Conservation (phyloP, 768 basidiomycete species). For the Pisolithus microcarpus region DNA sequence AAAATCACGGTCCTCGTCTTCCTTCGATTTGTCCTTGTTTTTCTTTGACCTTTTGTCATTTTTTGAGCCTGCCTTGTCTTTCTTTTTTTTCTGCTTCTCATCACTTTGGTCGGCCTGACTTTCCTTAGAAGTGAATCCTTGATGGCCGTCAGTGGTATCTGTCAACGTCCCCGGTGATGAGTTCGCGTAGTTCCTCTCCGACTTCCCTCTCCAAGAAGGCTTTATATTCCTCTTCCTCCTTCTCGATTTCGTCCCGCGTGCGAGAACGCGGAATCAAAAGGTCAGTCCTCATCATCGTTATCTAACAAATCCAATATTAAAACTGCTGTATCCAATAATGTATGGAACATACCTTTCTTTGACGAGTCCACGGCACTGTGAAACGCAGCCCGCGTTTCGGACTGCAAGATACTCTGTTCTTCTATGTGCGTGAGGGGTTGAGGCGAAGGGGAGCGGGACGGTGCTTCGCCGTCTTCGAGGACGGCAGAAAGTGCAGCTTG, state of each 20-base stretch:
- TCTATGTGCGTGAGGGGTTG: constrained; percentile 60
- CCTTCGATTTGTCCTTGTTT: constrained; percentile 35
- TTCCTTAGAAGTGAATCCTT: constrained; percentile 12
- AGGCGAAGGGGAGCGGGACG: constrained; percentile 51
- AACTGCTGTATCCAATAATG: background rate
- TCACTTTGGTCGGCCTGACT: constrained; percentile 23
- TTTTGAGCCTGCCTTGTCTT: constrained; percentile 29
- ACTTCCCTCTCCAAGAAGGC: constrained; percentile 76
- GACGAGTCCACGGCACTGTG: constrained; percentile 33
- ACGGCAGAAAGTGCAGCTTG: constrained; percentile 62
- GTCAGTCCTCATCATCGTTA: constrained; percentile 52
- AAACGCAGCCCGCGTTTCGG: constrained; percentile 84
- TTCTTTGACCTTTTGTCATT: constrained; percentile 27
- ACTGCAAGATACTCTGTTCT: constrained; percentile 67
- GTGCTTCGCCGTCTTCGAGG: constrained; percentile 42
- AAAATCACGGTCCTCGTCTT: constrained; percentile 78
- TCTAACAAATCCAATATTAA: constrained; percentile 20
- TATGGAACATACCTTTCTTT: constrained; percentile 8
- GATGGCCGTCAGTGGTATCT: constrained; percentile 10
- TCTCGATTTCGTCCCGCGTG: constrained; percentile 66
- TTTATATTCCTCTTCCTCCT: constrained; percentile 82
- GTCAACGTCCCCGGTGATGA: constrained; percentile 50
- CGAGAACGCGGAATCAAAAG: constrained; percentile 70
- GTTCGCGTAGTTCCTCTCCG: constrained; percentile 60
- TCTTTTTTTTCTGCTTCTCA: constrained; percentile 24